Evolutionary conservation across 345 rosid species (phyloP), one percentile per base, ranked within the genome.

Genomic region (Hibiscus syriacus): DNA sequence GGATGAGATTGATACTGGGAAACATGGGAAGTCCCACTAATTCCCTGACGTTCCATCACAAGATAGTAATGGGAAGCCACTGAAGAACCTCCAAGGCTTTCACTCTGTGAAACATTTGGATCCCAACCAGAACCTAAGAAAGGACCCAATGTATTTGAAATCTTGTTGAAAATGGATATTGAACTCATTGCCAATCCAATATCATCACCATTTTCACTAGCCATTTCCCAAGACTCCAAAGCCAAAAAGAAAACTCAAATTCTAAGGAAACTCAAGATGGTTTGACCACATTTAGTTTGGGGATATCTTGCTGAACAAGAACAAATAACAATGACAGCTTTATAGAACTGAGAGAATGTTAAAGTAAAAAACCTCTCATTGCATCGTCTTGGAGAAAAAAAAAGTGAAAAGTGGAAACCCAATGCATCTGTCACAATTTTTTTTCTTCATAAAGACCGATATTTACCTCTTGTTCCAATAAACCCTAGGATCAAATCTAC

Each of bases 91-190:
- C 81, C 86, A 63, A 75, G 77, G 56, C 58, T 82, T 72, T 77
- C 80, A 64, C 66, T 70, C 53, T 78, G 86, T 14, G 86, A 78
- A 67, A 77, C 84, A 85, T 70, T n/a, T 30, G 84, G 85, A 81
- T 88, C 94, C 97, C 97, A 93, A 72, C 84, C 76, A 62, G 97
- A 73, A 80, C 81, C 75, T 76, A 82, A 88, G 83, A 84, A 90
- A 70, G 85, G 79, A 67, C 82, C 88, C 56, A 72, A 65, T 3
- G 69, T 59, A 66, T 55, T 65, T 16, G 78, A 30, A 55, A 80
- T 71, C 71, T 78, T 85, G 69, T 52, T 48, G 70, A 74, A 74
- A 77, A 78, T 50, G 22, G 85, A 64, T 76, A 78, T 67, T 29
- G 87, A 71, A 39, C 76, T 66, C 78, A 69, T 80, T 73, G 79